Conservation (phyloP, 345 rosid genomes). For the Corymbia maculata region DNA sequence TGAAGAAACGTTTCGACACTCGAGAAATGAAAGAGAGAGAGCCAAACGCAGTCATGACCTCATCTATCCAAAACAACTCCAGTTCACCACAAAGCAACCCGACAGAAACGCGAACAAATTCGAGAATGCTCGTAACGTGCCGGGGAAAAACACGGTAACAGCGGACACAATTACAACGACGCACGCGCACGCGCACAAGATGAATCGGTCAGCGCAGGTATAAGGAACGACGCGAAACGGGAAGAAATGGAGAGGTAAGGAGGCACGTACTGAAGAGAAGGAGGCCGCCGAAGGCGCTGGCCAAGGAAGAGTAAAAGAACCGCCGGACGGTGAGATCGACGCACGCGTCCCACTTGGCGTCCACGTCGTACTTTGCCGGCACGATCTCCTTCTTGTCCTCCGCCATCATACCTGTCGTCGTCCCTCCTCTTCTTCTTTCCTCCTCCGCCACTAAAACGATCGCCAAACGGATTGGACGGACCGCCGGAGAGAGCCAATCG, state of each 20-base stretch:
- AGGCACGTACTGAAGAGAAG: conserved; percentile 67
- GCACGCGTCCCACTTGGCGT: conserved; percentile 90
- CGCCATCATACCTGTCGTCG: background rate
- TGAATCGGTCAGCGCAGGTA: background rate
- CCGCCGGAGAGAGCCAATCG: background rate
- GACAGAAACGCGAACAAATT: background rate
- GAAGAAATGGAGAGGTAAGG: background rate
- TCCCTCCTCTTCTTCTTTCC: background rate
- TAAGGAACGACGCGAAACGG: background rate
- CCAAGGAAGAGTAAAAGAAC: conserved; percentile 68
- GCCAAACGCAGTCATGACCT: background rate
- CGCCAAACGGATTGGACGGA: background rate
- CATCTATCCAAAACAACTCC: background rate
- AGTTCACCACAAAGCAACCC: background rate
- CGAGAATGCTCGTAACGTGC: background rate
- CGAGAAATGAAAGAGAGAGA: background rate
- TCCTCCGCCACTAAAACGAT: background rate
- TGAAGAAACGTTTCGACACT: background rate
- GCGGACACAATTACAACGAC: background rate
- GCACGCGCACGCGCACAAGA: background rate
- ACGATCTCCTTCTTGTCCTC: conserved; percentile 12
- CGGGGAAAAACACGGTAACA: background rate
- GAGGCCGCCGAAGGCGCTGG: conserved; percentile 78
- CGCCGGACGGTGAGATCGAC: conserved; percentile 83
- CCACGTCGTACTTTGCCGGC: conserved; percentile 36